Evolutionary conservation across 768 basidiomycete genomes (phyloP).

Genomic region (Russula brevipes): DNA sequence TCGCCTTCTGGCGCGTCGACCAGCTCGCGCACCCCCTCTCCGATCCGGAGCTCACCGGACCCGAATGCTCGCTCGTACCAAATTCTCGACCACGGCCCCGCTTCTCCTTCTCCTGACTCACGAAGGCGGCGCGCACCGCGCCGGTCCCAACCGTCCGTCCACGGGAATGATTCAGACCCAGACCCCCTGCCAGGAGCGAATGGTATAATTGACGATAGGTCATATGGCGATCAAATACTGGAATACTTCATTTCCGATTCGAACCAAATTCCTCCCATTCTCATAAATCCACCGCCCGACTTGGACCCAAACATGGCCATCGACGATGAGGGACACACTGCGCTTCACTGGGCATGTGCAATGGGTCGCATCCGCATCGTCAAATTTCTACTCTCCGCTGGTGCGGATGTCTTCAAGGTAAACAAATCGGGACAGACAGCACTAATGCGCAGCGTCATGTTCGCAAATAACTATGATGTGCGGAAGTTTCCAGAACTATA

Average conservation of each 20-base stretch:
- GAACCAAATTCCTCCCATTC: slow-evolving; percentile 79
- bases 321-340: slow-evolving; percentile 96
- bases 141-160: slow-evolving; percentile 39
- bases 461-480: slow-evolving; percentile 98
- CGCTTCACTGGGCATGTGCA: slow-evolving; percentile 97
- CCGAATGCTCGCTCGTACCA: slow-evolving; percentile 38
- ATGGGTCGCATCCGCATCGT: slow-evolving; percentile 98
- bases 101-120: slow-evolving; percentile 34
- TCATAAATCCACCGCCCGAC: slow-evolving; percentile 82
- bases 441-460: slow-evolving; percentile 98
- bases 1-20: slow-evolving; percentile 81
- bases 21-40: slow-evolving; percentile 91
- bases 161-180: slow-evolving; percentile 41
- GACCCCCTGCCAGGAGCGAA: slow-evolving; percentile 41
- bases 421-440: slow-evolving; percentile 97
- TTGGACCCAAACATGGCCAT: slow-evolving; percentile 96
- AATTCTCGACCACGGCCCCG: slow-evolving; percentile 37
- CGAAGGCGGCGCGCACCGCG: slow-evolving; percentile 46
- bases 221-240: slow-evolving; percentile 93
- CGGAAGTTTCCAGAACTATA: slow-evolving; percentile 98
- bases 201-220: slow-evolving; percentile 49
- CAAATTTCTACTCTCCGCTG: slow-evolving; percentile 86
- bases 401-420: slow-evolving; percentile 94
- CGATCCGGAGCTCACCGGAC: slow-evolving; percentile 59
- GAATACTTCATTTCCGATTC: slow-evolving; percentile 99